Evolutionary conservation across 257 asterid species (phyloP).

Genomic region (Rhazya stricta): DNA sequence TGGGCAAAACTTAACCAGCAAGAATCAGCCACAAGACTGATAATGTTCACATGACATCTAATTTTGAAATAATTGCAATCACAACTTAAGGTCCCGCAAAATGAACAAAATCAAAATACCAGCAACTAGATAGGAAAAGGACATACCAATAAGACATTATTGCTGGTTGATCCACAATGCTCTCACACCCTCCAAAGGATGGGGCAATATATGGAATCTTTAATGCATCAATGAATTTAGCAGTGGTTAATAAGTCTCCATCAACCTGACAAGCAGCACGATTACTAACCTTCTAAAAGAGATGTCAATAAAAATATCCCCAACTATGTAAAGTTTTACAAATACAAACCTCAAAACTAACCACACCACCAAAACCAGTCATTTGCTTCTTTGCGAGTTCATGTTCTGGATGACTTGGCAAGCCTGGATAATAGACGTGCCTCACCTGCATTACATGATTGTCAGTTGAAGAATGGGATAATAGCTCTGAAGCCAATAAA

Average conservation of each 20-base stretch:
- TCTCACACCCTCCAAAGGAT: conserved; percentile 90
- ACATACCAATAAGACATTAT: conserved; percentile 90
- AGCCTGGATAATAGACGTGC: conserved; percentile 85
- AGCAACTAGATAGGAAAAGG: neutral
- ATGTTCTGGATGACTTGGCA: conserved; percentile 89
- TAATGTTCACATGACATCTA: neutral
- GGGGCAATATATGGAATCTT: conserved; percentile 88
- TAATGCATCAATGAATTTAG: conserved; percentile 71
- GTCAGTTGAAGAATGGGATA: neutral
- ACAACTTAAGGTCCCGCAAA: neutral
- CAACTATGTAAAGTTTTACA: neutral
- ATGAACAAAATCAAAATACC: conserved; percentile 4
- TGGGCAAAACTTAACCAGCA: too few relatives aligned
- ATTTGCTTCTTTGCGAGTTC: conserved; percentile 77
- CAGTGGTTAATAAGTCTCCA: conserved; percentile 67
- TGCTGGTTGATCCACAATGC: conserved; percentile 95
- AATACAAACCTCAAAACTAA: conserved; percentile 84
- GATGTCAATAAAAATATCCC: neutral
- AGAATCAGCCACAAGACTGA: too few relatives aligned
- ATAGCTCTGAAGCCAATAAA: neutral
- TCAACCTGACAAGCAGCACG: conserved; percentile 45
- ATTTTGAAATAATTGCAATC: neutral
- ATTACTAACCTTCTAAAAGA: conserved; percentile 15
- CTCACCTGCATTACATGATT: conserved; percentile 47
- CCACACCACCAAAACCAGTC: conserved; percentile 95